Evolutionary conservation across 306 rosid species (phyloP).

Genomic region (Fragaria iinumae): DNA sequence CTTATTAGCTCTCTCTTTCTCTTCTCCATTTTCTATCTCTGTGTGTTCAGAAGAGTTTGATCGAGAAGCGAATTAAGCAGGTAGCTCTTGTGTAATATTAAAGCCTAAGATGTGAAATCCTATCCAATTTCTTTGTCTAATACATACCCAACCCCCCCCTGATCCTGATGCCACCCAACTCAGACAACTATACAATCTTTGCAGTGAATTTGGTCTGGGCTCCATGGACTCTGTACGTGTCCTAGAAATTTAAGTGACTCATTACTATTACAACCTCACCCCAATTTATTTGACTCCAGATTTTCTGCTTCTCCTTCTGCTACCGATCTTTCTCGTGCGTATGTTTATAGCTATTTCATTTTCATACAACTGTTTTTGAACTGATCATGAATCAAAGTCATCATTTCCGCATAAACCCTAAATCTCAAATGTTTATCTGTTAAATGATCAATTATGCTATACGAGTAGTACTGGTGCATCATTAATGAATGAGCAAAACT

Average conservation of each 20-base stretch:
- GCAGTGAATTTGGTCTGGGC: slow-evolving; percentile 18
- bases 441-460: no score
- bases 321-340: neutral
- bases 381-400: neutral
- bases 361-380: neutral
- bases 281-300: neutral
- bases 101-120: slow-evolving; percentile 33
- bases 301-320: neutral
- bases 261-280: slow-evolving; percentile 5
- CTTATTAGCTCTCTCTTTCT: neutral
- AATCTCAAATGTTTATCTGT: neutral
- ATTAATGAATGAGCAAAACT: neutral
- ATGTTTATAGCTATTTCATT: neutral
- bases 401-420: neutral
- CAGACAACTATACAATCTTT: slow-evolving; percentile 18
- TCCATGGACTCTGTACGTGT: neutral
- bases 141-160: slow-evolving; percentile 13
- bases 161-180: slow-evolving; percentile 35
- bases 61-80: neutral
- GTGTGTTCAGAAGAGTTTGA: neutral
- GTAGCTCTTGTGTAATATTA: slow-evolving; percentile 12
- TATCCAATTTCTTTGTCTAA: slow-evolving; percentile 26
- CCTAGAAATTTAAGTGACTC: neutral
- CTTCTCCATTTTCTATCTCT: neutral
- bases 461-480: neutral